Conservation (phyloP, 306 rosid species). For the Pyrus communis region DNA sequence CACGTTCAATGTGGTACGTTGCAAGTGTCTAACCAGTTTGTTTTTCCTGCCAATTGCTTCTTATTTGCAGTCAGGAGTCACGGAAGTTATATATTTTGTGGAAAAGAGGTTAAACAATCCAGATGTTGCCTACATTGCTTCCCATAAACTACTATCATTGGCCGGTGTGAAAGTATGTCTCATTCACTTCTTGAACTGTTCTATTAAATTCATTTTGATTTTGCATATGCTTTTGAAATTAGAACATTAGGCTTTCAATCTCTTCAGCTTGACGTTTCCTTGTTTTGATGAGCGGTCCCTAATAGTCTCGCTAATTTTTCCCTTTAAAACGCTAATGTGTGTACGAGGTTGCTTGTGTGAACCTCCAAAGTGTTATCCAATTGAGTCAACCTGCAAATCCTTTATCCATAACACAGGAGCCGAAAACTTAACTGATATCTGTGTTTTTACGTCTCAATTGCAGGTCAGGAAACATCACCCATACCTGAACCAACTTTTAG, state of each 20-base stretch:
- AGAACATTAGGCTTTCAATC: background rate
- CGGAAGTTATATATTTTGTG: slow-evolving; percentile 75
- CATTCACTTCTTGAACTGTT: background rate
- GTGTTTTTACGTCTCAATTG: slow-evolving; percentile 9
- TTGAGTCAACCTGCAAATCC: background rate
- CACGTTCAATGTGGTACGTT: background rate
- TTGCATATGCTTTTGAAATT: background rate
- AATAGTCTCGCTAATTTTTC: background rate
- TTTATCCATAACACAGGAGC: too few relatives aligned
- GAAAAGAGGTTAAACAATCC: slow-evolving; percentile 68
- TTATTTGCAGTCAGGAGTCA: slow-evolving; percentile 70
- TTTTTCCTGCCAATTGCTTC: background rate
- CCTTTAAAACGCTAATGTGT: background rate
- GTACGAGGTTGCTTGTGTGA: background rate
- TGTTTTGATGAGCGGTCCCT: background rate
- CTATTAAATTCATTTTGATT: background rate
- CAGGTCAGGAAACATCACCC: slow-evolving; percentile 90
- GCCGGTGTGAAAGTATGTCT: slow-evolving; percentile 81
- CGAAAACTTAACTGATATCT: background rate
- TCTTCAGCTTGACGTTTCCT: background rate
- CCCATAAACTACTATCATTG: slow-evolving; percentile 73
- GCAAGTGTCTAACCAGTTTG: background rate
- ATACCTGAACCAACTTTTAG: slow-evolving; percentile 39
- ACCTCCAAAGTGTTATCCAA: background rate
- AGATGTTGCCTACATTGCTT: slow-evolving; percentile 54